Conservation (phyloP, 352 stramenopile species). For the Phytopythium aichiense region DNA sequence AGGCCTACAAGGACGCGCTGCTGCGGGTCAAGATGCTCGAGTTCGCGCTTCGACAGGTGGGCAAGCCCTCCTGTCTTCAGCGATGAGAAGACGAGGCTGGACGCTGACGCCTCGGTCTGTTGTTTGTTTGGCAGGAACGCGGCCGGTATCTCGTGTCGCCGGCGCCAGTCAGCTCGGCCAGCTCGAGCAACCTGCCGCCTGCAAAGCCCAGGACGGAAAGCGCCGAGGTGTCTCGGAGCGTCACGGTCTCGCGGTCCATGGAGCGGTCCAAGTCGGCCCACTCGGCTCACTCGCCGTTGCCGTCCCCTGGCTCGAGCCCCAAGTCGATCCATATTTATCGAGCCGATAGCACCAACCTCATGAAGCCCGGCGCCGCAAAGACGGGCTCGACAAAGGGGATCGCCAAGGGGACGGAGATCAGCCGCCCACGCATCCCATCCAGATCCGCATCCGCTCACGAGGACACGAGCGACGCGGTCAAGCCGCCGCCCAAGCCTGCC, state of each 20-base stretch:
- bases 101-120: neutral
- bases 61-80: constrained; percentile 2
- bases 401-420: constrained; percentile 72
- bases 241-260: constrained; percentile 50
- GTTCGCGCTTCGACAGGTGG: constrained; percentile 72
- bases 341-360: constrained; percentile 50
- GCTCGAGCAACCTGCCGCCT: constrained; percentile 12
- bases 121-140: constrained; percentile 32
- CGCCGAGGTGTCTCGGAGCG: constrained; percentile 41
- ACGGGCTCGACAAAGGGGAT: constrained; percentile 10
- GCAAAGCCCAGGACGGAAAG: constrained; percentile 21
- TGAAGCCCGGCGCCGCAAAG: constrained; percentile 27
- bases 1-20: constrained; percentile 82
- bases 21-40: constrained; percentile 88
- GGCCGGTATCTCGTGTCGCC: constrained; percentile 76
- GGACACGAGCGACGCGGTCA: constrained; percentile 31
- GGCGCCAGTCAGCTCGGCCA: constrained; percentile 52
- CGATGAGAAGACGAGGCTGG: neutral
- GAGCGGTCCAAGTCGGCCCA: constrained; percentile 55
- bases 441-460: constrained; percentile 41
- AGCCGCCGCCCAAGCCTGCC: constrained; percentile 30
- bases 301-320: constrained; percentile 27
- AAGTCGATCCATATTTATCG: constrained; percentile 54
- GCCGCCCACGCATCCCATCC: constrained; percentile 68
- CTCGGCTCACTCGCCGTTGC: constrained; percentile 32